Base-by-base conservation (phyloP, 495 filamentous ascomycete species). In the Penicillium bialowiezense region DNA sequence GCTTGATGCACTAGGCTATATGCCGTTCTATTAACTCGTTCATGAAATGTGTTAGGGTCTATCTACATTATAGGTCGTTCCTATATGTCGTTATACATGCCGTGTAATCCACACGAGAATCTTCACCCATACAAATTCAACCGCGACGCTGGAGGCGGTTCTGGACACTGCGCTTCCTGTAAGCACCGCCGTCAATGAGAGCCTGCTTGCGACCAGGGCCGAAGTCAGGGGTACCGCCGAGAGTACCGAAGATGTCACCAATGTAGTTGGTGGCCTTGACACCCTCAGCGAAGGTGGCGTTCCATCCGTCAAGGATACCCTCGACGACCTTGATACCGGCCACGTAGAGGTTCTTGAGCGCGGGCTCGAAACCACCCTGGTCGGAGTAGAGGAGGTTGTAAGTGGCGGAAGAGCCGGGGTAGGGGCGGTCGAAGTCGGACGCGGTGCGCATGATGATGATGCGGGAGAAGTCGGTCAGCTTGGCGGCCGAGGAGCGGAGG, bases 401-500 rank as follows among this genome's bases (percentile, higher is more conserved):
- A 15, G 74, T 68, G 1, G 74, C 70, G 0, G 72, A 68, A 20
- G 79, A 60, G 3, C 77, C 80, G 14, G 80, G 75, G 49, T 82
- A 82, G 0, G 82, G 83, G 3, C 86, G 76, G 54, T 90, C 86
- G 58, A 91, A 89, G 64, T 90, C 79, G 20, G 80, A 81, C 3
- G 78, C 87, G 43, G 85, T 84, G 40, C 86, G 81, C 84, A 91
- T 88, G 48, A 88, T 64, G 52, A 90, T 85, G 48, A 86, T 78
- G 4, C 87, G 78, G 7, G 69, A 55, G 64, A 87, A 90, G 56
- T 91, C 86, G 3, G 83, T 78, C 3, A 81, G 64, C 4, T 75
- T 76, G 38, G 62, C 62, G 4, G 70, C 52, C 0, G 82, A 74
- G 3, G 73, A 74, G n/a, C 87, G 80, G 20, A 89, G 58, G 21